These are phyloP conservation scores for Aspergillus sp. DNA, from an alignment of 2,329 filamentous ascomycete genomes.

Conservation along the genomic window DNA sequence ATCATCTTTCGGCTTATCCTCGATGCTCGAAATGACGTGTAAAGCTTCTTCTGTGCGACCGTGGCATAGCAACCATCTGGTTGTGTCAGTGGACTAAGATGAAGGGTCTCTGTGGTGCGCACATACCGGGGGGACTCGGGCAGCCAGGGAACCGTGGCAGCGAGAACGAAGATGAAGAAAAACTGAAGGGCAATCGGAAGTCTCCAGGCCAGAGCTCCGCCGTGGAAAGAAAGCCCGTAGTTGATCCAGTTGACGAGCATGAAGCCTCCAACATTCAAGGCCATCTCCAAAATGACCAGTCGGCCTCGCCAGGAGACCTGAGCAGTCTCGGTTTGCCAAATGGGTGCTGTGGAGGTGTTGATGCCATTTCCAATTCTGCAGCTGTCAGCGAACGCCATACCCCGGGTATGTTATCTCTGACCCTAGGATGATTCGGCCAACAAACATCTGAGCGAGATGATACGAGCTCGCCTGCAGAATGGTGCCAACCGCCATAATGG, in stretches of 20 bases:
- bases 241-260: constrained; percentile 48
- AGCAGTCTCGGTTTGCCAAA: constrained; percentile 54
- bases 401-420: background rate
- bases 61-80: constrained; percentile 47
- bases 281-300: constrained; percentile 33
- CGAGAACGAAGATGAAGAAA: constrained; percentile 30
- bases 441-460: background rate
- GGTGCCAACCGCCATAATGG: background rate
- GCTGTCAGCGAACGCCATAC: background rate
- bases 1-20: constrained; percentile 47
- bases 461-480: background rate
- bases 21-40: constrained; percentile 51
- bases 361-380: constrained; percentile 36
- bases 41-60: constrained; percentile 49
- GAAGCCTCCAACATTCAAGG: constrained; percentile 38
- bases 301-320: constrained; percentile 36
- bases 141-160: constrained; percentile 35
- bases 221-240: constrained; percentile 45
- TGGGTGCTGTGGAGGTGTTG: constrained; percentile 51
- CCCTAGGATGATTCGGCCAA: background rate
- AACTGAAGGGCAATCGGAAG: constrained; percentile 36
- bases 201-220: constrained; percentile 34
- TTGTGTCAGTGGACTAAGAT: background rate
- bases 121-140: constrained; percentile 35
- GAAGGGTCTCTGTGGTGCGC: background rate